Conservation (phyloP, 345 rosid genomes). For the Eucalyptus lansdowneana region DNA sequence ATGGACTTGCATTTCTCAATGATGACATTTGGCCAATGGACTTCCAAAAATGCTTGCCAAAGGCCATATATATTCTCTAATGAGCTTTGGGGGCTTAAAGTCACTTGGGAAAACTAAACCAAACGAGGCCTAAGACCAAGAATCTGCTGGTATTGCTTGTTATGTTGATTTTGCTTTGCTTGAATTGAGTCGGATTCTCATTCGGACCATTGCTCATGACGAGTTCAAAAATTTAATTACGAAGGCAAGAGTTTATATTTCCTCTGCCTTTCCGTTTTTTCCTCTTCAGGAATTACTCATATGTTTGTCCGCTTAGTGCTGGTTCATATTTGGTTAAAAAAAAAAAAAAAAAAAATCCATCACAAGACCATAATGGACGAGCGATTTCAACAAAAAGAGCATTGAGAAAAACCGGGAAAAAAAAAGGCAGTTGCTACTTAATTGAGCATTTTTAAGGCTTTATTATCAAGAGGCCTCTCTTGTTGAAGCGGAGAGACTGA, state of each 20-base stretch:
- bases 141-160: not conserved
- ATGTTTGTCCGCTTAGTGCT: not conserved
- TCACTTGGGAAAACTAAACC: too few species aligned
- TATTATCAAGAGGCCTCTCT: not conserved
- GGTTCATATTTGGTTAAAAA: not conserved
- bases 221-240: not conserved
- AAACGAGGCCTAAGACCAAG: fast-evolving
- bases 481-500: not conserved
- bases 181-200: not conserved
- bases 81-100: fast-evolving
- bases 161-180: not conserved
- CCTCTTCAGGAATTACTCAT: not conserved
- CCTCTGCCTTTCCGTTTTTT: not conserved
- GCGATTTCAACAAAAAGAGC: not conserved
- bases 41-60: too few species aligned
- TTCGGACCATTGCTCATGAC: fast-evolving
- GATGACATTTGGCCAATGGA: fast-evolving
- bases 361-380: not conserved
- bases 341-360: not conserved
- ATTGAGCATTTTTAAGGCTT: not conserved
- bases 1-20: too few species aligned
- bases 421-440: not conserved
- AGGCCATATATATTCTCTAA: too few species aligned
- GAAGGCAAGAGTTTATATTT: not conserved
- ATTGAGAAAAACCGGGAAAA: fast-evolving